Percentiles rank a stretch among this genome's conserved stretches.
Evolutionary conservation across 257 asterid genomes (phyloP).

Genomic region (Perilla frutescens): DNA sequence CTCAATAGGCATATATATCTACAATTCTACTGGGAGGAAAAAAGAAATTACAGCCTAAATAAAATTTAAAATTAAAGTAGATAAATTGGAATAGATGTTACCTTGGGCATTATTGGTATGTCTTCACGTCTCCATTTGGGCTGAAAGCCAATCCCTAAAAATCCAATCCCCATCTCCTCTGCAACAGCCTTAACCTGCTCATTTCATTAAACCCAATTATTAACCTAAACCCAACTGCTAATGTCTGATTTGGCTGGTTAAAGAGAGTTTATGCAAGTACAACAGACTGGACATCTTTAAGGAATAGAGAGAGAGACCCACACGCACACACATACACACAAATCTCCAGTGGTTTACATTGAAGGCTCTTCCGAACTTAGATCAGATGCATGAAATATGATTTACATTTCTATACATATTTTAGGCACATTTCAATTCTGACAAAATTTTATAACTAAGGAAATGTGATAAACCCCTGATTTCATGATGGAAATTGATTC

Average conservation of each 20-base stretch:
- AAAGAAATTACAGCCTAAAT: constrained; percentile 16
- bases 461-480: neutral
- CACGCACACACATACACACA: neutral
- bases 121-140: constrained; percentile 93
- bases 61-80: constrained; percentile 17
- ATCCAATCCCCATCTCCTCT: constrained; percentile 97
- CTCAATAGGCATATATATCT: constrained; percentile 2
- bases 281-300: constrained; percentile 1
- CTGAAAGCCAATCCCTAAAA: constrained; percentile 91
- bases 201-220: constrained; percentile 19
- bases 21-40: neutral
- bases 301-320: too few relatives aligned
- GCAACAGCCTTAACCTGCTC: constrained; percentile 95
- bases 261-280: constrained; percentile 21
- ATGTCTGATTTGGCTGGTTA: constrained; percentile 28
- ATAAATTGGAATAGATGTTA: constrained; percentile 34
- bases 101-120: constrained; percentile 99
- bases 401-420: constrained; percentile 25
- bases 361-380: neutral
- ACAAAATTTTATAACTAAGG: constrained; percentile 11
- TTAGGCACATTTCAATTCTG: constrained; percentile 11
- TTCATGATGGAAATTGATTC: constrained; percentile 13
- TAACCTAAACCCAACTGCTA: constrained; percentile 29
- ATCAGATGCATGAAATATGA: neutral
- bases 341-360: constrained; percentile 2